Base-by-base conservation (phyloP, 1,284 basidiomycete species). In the Dichomitus squalens region DNA sequence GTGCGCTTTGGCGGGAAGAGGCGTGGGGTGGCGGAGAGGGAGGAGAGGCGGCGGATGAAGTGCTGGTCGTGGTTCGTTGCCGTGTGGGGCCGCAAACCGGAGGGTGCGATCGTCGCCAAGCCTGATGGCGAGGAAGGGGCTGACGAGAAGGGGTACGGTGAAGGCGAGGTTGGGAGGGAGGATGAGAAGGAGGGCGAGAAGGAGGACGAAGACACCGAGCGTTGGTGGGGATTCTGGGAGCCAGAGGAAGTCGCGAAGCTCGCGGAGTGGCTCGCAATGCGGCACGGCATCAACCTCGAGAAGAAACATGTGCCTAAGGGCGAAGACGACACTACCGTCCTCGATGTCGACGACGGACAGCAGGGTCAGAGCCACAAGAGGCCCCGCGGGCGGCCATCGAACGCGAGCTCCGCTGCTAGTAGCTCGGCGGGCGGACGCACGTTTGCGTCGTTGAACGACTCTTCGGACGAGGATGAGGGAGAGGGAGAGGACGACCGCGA, bases 51-150 rank as follows among this genome's bases (percentile, higher is more conserved):
- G 31, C 69, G 73, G 38, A 73, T 86, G 70, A 77, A 69, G 58
- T 77, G 81, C 35, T 92, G 88, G 88, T 77, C 83, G 1, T 90
- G 86, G 85, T 86, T 89, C 68, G 64, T 92, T n/a, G 84, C 80
- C 0, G 85, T 90, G 0, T 88, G 82, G 80, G 89, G 89, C 0
- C 79, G 70, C 66, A 79, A 75, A 58, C 84, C 85, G 8, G 68
- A 69, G 16, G 65, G 61, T 27, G 72, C 69, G 4, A 54, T 54
- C 25, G 71, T 73, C 12, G 64, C 67, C 23, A 61, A 61, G 53
- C 39, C 46, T 59, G 63, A 56, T 18, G 64, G 64, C 34, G 64
- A 63, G 23, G 61, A 65, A 33, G 66, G 59, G 27, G 69, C 70
- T 7, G 67, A 65, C 6, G 66, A 0, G 56, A 63, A 2, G 47